Base-by-base conservation (phyloP, 2,329 filamentous ascomycete species). In the Fusarium sarcochroum region DNA sequence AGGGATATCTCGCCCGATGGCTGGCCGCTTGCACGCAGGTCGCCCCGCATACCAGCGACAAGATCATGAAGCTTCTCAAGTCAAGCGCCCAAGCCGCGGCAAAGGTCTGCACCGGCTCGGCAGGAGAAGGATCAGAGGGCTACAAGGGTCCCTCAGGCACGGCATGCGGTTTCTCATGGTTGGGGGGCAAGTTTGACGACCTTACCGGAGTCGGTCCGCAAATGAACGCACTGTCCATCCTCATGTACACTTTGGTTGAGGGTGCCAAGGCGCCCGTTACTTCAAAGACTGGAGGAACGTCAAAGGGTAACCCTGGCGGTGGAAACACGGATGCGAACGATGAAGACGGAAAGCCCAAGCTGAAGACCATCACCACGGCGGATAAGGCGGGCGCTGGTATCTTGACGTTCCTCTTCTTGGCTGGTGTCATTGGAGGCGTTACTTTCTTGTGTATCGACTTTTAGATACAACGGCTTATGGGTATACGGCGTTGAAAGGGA, bases 1-100 rank as follows among this genome's bases (percentile, higher is more conserved):
- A 94, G 80, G 91, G 90, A 13, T 93, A 93, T 77, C 82, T 93
- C 25, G 80, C 87, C 25, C 89, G 91, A 44, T 94, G 90, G 87
- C 79, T 90, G 75, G 84, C 87, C 1, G 81, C 80, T 18, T 85
- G 87, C 3, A 79, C 83, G 8, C 83, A 86, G 75, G 76, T 90
- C 72, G 87, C 85, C 2, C 85, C 88, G 1, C 82, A 83, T 66
- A 86, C 84, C 2, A 80, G 78, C 61, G 77, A 82, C 48, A 78
- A 75, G 6, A 85, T 90, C 64, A 80, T 82, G 71, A 81, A 83
- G 7, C 78, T 88, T n/a, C 77, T 91, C 42, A 75, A 78, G 32
- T 76, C 79, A n/a, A 84, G 81, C 30, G 89, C 87, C 1, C 63
- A 74, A 17, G 86, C 85, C 0, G 89, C 89, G 0, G 86, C 83